Evolutionary conservation across 2,329 filamentous ascomycete genomes (phyloP), one percentile per base, ranked within the genome.

Genomic region (Aspergillus fijiensis): DNA sequence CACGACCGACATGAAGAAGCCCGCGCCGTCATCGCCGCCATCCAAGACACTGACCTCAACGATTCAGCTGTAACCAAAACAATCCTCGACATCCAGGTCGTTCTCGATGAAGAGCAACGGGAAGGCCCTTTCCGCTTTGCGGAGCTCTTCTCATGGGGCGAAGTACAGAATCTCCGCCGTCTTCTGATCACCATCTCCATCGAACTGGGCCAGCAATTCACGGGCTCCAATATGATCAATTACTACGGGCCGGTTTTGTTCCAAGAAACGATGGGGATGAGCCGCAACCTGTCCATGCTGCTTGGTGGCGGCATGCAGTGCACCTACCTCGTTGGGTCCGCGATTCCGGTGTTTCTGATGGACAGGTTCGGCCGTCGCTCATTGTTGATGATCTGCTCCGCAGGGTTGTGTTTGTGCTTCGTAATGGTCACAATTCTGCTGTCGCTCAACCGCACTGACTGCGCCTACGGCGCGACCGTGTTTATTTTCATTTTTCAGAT

Each of bases 211-310:
- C 75, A 78, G 49, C 74, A 76, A 33, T 74, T 75, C 23, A 74
- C 73, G 3, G 74, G 74, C 0, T 72, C 67, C 0, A 76, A 76
- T 51, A 72, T 77, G 69, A 76, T 77, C n/a, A 77, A 74, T 19
- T 77, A 76, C 60, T 80, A 80, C 49, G 72, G 74, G 0, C 74
- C 79, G 0, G 67, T 74, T 0, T 73, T 81, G 21, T 77, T 77
- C 51, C 67, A 78, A 49, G 63, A 73, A 1, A 74, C 71, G 10
- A 78, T 80, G 72, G 64, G 70, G 2, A 61, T 81, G 4, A 70
- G 70, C 12, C 76, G 80, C 1, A 77, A 82, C n/a, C 70, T 85
- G 35, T 81, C 82, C 33, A 71, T 85, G 45, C 77, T 86, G 5
- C 72, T 86, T 1, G 82, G 81, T 23, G 83, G 84, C 3, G 76